Evolutionary conservation across 331 rosid species (phyloP).

Genomic region (Cydonia oblonga): DNA sequence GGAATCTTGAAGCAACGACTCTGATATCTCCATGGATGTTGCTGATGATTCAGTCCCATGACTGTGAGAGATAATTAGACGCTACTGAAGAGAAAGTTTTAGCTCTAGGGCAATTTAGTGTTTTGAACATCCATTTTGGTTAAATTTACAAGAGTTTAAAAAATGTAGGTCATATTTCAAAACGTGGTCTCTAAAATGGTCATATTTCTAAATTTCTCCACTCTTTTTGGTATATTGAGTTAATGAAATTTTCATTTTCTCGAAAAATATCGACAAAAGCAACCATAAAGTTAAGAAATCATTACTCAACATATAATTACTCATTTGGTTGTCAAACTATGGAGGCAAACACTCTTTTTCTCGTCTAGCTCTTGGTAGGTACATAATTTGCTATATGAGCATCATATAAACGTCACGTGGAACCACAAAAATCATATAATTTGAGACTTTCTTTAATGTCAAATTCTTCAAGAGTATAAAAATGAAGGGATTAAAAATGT

Average conservation of each 20-base stretch:
- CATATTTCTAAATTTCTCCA: no score
- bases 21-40: constrained; percentile 16
- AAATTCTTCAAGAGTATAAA: neutral
- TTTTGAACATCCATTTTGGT: no score
- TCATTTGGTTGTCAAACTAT: neutral
- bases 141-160: no score
- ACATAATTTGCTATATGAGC: neutral
- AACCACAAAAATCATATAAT: neutral
- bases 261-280: neutral
- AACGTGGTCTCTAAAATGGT: no score
- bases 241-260: neutral
- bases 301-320: no score
- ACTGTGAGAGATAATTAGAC: neutral
- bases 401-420: neutral
- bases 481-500: neutral
- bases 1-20: constrained; percentile 32
- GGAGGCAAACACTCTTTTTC: neutral
- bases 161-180: no score
- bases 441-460: neutral
- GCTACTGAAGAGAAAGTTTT: no score
- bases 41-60: constrained; percentile 35
- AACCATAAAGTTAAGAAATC: neutral
- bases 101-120: no score
- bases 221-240: no score
- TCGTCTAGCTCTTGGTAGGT: neutral